These are phyloP conservation scores for Inosperma sp. DNA, from an alignment of 768 basidiomycete species.

Conservation along the genomic window DNA sequence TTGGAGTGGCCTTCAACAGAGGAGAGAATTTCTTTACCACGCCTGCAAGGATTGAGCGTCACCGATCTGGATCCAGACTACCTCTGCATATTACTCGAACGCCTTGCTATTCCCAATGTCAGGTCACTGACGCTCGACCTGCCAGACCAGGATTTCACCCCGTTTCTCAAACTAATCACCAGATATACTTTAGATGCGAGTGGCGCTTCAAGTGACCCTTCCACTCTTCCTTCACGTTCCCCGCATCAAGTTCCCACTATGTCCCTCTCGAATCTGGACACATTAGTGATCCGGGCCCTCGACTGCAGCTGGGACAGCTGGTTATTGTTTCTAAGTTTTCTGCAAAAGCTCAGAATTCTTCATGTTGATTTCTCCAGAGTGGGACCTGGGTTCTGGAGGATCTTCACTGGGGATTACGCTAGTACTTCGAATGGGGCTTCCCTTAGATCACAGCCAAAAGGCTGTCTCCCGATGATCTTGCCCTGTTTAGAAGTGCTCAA, in stretches of 20 bases:
- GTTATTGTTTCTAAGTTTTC: conserved; percentile 31
- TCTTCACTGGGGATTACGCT: conserved; percentile 24
- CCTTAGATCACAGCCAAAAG: neutral
- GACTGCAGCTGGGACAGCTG: conserved; percentile 36
- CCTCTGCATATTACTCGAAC: conserved; percentile 42
- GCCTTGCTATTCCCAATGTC: conserved; percentile 43
- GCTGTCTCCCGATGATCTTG: conserved; percentile 12
- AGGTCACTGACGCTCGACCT: conserved; percentile 45
- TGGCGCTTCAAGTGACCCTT: neutral
- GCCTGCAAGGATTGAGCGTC: conserved; percentile 44
- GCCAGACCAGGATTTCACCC: conserved; percentile 51
- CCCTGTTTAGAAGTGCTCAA: conserved; percentile 28
- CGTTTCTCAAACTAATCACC: conserved; percentile 39
- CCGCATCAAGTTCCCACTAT: too few relatives aligned
- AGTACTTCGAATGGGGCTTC: too few relatives aligned
- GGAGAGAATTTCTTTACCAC: conserved; percentile 33
- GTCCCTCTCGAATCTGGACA: conserved; percentile 32
- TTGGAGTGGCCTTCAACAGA: conserved; percentile 32
- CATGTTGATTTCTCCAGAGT: conserved; percentile 43
- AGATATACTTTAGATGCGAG: conserved; percentile 1
- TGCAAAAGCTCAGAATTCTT: conserved; percentile 33
- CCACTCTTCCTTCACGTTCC: neutral
- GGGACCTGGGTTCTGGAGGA: conserved; percentile 27
- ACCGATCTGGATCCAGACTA: conserved; percentile 56
- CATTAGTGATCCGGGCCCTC: conserved; percentile 39